Evolutionary conservation across 495 filamentous ascomycete species (phyloP), one percentile per base, ranked within the genome.

Genomic region (Penicillium chermesinum): DNA sequence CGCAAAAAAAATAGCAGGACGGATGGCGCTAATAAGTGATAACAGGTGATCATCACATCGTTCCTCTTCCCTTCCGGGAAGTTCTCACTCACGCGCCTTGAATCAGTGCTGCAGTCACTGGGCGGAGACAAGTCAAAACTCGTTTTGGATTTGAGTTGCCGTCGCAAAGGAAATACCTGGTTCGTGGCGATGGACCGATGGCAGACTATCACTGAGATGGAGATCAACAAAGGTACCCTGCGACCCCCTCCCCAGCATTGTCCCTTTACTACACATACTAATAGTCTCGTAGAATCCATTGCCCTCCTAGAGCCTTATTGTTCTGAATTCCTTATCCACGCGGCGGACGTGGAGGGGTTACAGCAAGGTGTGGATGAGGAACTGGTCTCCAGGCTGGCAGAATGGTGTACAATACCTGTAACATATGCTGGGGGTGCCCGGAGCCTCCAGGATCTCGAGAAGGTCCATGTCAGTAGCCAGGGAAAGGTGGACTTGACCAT

Each of bases 161-260:
- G 93, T 36, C 71, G 80, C 37, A 80, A 82, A 47, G 87, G 77
- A 14, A 72, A 80, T 12, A 78, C 79, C 10, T 98, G 93, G 91
- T 85, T 88, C 50, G 91, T 98, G 21, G 91, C 93, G 34, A 98
- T 93, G 88, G 85, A 97, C 63, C 91, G 94, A 66, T 98, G 93
- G 93, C 91, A 96, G 72, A 91, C 87, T 3, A 83, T 97, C 48
- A 97, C 93, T 1, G 88, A 95, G 61, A 90, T 94, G 83, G 91
- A 96, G 58, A 81, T 97, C 46, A 88, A 81, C 58, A 71, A 85
- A 73, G 84, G 93, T 88, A 70, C 41, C 75, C 22, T 13, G 48
- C 15, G 38, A 21, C 16, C 43, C 36, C 14, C 6, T 6, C 9
- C 30, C 12, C 16, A 5, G 35, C 21, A 16, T 25, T 48, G 3